Percentiles rank a stretch among this genome's conserved stretches.
Evolutionary conservation across 2,329 filamentous ascomycete genomes (phyloP).

Genomic region (Coniella vitis): DNA sequence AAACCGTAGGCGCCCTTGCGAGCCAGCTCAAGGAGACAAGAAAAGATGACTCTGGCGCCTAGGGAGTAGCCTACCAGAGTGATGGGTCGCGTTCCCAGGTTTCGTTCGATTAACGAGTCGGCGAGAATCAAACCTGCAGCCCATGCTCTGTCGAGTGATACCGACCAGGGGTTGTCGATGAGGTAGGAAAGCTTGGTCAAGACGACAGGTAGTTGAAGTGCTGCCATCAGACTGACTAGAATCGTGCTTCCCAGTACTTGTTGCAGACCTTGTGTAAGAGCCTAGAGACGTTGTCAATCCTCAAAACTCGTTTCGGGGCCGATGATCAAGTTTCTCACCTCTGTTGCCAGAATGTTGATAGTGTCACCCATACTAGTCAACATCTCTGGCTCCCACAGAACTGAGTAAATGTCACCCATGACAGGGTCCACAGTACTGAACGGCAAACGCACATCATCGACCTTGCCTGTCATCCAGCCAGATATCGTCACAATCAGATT

Average conservation of each 20-base stretch:
- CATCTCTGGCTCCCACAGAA: slow-evolving; percentile 98
- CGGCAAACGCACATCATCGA: slow-evolving; percentile 90
- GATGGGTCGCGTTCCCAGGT: slow-evolving; percentile 82
- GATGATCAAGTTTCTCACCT: slow-evolving; percentile 51
- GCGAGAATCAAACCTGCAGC: slow-evolving; percentile 86
- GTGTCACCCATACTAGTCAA: slow-evolving; percentile 95
- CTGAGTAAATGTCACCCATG: slow-evolving; percentile 97
- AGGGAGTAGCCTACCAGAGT: slow-evolving; percentile 94
- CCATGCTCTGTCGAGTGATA: slow-evolving; percentile 87
- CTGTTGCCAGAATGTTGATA: slow-evolving; percentile 95
- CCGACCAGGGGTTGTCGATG: slow-evolving; percentile 97
- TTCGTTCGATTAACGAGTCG: slow-evolving; percentile 86
- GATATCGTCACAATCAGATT: slow-evolving; percentile 93
- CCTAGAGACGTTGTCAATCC: slow-evolving; percentile 47
- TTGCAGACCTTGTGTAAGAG: slow-evolving; percentile 90
- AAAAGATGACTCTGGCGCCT: slow-evolving; percentile 86
- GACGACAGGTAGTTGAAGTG: slow-evolving; percentile 84
- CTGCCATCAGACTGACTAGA: slow-evolving; percentile 82
- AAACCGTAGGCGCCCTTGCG: slow-evolving; percentile 78
- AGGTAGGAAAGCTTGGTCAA: slow-evolving; percentile 91
- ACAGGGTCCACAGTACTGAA: slow-evolving; percentile 95
- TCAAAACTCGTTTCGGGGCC: slow-evolving; percentile 4
- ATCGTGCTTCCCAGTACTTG: slow-evolving; percentile 90
- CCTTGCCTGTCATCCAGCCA: slow-evolving; percentile 97
- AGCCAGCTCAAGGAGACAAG: slow-evolving; percentile 80